phyloP scores from a whole-genome alignment of 192 early-diverging fungal genomes.

The Podila epigama region DNA sequence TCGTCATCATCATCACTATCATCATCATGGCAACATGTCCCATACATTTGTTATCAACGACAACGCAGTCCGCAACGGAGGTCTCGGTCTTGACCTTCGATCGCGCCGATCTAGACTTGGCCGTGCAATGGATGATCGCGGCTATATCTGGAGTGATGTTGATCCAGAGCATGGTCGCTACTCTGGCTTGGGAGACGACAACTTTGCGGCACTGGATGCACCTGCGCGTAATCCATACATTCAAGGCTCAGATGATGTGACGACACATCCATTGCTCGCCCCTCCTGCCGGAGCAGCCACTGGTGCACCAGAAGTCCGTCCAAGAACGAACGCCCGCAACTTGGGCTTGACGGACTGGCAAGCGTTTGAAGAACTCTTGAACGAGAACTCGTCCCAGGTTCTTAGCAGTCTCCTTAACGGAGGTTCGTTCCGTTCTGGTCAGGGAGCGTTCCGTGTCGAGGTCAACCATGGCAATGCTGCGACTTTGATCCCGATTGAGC shows the following conservation, averaged over 20 bases:
- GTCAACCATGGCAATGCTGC: conserved; percentile 26
- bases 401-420: conserved; percentile 41
- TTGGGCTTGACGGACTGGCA: conserved; percentile 60
- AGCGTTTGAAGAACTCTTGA: conserved; percentile 71
- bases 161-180: conserved; percentile 40
- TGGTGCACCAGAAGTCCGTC: conserved; percentile 5
- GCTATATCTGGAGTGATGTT: conserved; percentile 42
- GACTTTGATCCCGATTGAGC: conserved; percentile 10
- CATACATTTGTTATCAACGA: conserved; percentile 41
- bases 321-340: conserved; percentile 40
- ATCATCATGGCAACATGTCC: conserved; percentile 32
- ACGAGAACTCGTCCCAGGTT: conserved; percentile 30
- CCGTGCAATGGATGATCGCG: conserved; percentile 49
- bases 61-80: conserved; percentile 39
- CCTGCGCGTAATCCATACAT: conserved; percentile 42
- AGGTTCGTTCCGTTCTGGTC: conserved; percentile 26
- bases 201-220: conserved; percentile 44
- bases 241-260: conserved; percentile 59
- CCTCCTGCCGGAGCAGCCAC: conserved; percentile 26
- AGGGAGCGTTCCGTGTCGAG: conserved; percentile 44
- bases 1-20: conserved; percentile 45
- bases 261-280: conserved; percentile 72
- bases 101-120: conserved; percentile 49
- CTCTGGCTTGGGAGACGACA: conserved; percentile 38
- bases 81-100: conserved; percentile 48